Conservation (phyloP, 768 basidiomycete species). For the Suillus tomentosus region DNA sequence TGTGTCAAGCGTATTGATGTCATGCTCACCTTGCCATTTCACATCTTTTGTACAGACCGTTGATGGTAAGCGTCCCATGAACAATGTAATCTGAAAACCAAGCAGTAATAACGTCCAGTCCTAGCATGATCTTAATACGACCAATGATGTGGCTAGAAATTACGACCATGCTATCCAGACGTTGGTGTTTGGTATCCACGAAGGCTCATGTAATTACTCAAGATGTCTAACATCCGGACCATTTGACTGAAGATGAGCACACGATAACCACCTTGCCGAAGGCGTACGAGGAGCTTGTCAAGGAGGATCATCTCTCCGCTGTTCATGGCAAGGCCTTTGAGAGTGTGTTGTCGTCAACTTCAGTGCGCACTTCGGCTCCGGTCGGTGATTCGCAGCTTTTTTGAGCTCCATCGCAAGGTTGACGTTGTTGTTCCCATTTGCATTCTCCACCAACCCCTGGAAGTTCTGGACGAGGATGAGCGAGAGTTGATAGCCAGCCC, state of each 20-base stretch:
- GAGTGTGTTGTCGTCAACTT: conserved; percentile 74
- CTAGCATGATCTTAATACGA: no score
- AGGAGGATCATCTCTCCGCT: conserved; percentile 98
- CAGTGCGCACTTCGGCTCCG: conserved; percentile 77
- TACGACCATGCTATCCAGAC: conserved; percentile 90
- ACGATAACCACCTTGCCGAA: conserved; percentile 91
- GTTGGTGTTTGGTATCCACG: conserved; percentile 89
- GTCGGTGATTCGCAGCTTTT: conserved; percentile 96
- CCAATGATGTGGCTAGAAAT: no score
- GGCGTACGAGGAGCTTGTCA: conserved; percentile 90
- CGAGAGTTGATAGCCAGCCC: conserved; percentile 2
- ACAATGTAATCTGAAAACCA: no score
- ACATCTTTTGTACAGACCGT: no score
- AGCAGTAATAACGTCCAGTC: no score
- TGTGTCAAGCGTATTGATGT: no score
- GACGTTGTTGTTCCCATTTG: conserved; percentile 86
- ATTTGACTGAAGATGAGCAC: conserved; percentile 99
- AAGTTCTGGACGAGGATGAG: conserved; percentile 67
- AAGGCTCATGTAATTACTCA: conserved; percentile 93
- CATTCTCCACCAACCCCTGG: conserved; percentile 85
- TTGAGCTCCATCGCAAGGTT: conserved; percentile 99
- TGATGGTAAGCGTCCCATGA: no score
- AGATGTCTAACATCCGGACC: conserved; percentile 98
- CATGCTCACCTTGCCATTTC: no score
- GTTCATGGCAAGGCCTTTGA: conserved; percentile 92